Evolutionary conservation across 441 rosid species (phyloP).

Genomic region (Hura crepitans): DNA sequence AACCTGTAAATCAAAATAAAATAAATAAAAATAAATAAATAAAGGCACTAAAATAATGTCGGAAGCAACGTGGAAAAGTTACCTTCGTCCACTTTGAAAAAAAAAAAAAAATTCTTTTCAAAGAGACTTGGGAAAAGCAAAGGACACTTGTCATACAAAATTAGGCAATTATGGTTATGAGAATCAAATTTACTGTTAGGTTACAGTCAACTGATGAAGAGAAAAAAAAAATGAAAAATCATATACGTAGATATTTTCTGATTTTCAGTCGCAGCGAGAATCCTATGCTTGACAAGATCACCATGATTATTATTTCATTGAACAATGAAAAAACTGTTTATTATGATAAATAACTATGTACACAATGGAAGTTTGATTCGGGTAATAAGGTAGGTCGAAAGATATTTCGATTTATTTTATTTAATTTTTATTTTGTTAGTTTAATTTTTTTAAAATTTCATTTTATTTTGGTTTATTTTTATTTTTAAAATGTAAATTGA

Average conservation of each 20-base stretch:
- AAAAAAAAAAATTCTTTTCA: neutral
- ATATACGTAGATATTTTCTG: neutral
- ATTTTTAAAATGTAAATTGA: too few species aligned
- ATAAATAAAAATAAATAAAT: neutral
- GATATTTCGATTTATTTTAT: too few species aligned
- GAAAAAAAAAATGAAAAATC: too few species aligned
- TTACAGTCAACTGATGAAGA: constrained; percentile 12
- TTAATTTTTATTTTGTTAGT: too few species aligned
- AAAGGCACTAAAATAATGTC: neutral
- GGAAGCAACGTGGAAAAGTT: constrained; percentile 27
- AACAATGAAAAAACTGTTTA: neutral
- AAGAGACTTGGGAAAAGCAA: constrained; percentile 5
- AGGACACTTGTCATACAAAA: constrained; percentile 20
- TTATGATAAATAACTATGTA: neutral
- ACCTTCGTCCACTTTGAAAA: constrained; percentile 14
- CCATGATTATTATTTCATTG: neutral
- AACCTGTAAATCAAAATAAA: too few species aligned
- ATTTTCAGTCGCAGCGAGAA: neutral
- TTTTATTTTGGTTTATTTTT: too few species aligned
- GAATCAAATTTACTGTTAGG: constrained; percentile 32
- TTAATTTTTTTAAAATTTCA: too few species aligned
- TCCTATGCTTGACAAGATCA: neutral
- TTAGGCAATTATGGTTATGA: neutral
- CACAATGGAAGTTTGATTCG: too few species aligned
- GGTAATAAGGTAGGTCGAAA: too few species aligned